Evolutionary conservation across 2,329 filamentous ascomycete species (phyloP).

Genomic region (Aspergillus fumigatiaffinis): DNA sequence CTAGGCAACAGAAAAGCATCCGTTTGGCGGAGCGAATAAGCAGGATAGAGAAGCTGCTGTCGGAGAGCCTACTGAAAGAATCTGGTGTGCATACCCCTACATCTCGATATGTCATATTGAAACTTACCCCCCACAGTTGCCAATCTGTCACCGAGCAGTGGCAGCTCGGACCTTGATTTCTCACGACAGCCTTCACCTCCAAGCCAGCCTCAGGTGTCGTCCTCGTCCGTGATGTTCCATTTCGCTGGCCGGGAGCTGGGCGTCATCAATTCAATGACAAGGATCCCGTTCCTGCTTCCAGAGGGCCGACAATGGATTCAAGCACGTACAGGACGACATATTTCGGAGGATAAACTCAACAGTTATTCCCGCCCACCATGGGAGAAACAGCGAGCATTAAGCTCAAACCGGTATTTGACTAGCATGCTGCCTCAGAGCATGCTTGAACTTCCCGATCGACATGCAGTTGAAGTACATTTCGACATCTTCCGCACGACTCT

Average conservation of each 20-base stretch:
- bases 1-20: slow-evolving; percentile 21
- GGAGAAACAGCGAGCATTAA: slow-evolving; percentile 31
- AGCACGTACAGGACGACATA: slow-evolving; percentile 41
- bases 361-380: slow-evolving; percentile 27
- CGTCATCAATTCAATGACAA: slow-evolving; percentile 45
- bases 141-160: slow-evolving; percentile 14
- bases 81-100: slow-evolving; percentile 16
- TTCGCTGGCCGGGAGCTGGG: slow-evolving; percentile 49
- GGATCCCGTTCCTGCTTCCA: slow-evolving; percentile 48
- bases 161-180: background rate
- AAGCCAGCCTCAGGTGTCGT: slow-evolving; percentile 17
- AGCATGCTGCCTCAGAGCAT: slow-evolving; percentile 16
- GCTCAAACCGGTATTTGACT: slow-evolving; percentile 16
- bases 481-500: slow-evolving; percentile 31
- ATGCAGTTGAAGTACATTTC: slow-evolving; percentile 29
- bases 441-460: slow-evolving; percentile 36
- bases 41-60: slow-evolving; percentile 38
- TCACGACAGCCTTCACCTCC: slow-evolving; percentile 2
- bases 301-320: slow-evolving; percentile 49
- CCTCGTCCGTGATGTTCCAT: slow-evolving; percentile 40
- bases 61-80: slow-evolving; percentile 25
- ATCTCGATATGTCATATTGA: background rate
- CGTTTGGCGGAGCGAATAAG: slow-evolving; percentile 38
- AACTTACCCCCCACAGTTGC: slow-evolving; percentile 9
- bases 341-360: slow-evolving; percentile 26